phyloP scores from a whole-genome alignment of 495 filamentous ascomycete genomes.

The Xylaria castorea region DNA sequence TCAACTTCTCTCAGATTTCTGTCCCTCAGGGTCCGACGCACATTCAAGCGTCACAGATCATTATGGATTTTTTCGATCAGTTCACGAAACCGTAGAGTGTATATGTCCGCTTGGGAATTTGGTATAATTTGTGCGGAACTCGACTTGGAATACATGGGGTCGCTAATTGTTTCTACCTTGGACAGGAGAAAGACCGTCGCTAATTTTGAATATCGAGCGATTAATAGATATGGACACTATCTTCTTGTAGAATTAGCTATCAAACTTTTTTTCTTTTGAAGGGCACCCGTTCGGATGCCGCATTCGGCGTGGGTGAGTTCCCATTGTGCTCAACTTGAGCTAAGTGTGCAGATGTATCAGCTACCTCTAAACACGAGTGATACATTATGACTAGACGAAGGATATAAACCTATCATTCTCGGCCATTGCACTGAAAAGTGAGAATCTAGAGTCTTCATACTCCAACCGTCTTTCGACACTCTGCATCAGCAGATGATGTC shows the following conservation, averaged over 20 bases:
- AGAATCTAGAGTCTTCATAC: neutral
- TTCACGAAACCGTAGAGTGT: slow-evolving; percentile 37
- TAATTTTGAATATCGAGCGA: neutral
- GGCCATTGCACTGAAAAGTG: neutral
- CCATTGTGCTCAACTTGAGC: neutral
- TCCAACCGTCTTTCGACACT: neutral
- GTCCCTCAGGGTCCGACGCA: slow-evolving; percentile 39
- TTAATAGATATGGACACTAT: neutral
- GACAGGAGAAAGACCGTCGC: neutral
- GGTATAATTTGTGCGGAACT: neutral
- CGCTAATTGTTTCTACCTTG: neutral
- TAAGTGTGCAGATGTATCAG: neutral
- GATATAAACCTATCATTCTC: neutral
- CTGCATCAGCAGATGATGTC: neutral
- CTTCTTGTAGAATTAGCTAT: neutral
- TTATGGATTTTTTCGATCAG: slow-evolving; percentile 42
- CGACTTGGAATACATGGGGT: neutral
- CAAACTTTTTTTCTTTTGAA: neutral
- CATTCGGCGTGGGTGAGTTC: neutral
- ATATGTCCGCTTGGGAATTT: neutral
- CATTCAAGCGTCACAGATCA: slow-evolving; percentile 42
- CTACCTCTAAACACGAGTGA: neutral
- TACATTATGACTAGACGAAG: neutral
- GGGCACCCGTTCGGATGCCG: neutral
- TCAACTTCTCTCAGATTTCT: slow-evolving; percentile 44